Evolutionary conservation across 2,329 filamentous ascomycete genomes (phyloP), one percentile per base, ranked within the genome.

Genomic region (Pseudogymnoascus destructans): DNA sequence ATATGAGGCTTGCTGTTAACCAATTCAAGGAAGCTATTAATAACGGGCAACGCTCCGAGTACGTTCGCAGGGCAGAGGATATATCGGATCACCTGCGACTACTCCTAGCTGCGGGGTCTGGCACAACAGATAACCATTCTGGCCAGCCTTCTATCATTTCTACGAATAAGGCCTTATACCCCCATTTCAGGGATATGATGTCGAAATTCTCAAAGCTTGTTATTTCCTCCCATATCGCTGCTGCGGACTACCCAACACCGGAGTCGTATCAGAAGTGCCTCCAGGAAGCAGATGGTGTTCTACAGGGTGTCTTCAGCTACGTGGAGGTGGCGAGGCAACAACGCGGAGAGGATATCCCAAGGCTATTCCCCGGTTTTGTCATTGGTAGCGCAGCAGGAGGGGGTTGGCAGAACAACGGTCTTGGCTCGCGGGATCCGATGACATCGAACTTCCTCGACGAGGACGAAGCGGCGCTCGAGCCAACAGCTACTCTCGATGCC

Each of bases 121-220:
- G 92, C 58, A 98, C 93, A 1, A 98, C 93, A 0, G 93, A 98
- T 72, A 98, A 98, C 68, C 93, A 98, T 70, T 97, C 93, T 17
- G 93, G 93, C 40, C 95, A 97, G 65, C 93, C 93, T 3, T 97
- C 93, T n/a, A 96, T 98, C 67, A 98, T 98, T 61, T 96, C 91
- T 5, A 95, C 89, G 4, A 98, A 98, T 76, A 97, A 97, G 71
- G 88, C 90, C 0, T 76, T 98, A 13, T 97, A 97, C 68, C 93
- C 93, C 21, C 91, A 97, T 72, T 98, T 98, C 73, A 80, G 93
- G 58, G 93, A 97, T 69, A 97, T 97, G 85, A 98, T 98, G 93
- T 97, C 93, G 46, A 91, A 95, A 66, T 98, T 98, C 71, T 97
- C 93, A n/a, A 98, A 98, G 71, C 78, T 98, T 8, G 93, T 98